phyloP scores from a whole-genome alignment of 768 basidiomycete genomes.

The Tubosaeta sp. region DNA sequence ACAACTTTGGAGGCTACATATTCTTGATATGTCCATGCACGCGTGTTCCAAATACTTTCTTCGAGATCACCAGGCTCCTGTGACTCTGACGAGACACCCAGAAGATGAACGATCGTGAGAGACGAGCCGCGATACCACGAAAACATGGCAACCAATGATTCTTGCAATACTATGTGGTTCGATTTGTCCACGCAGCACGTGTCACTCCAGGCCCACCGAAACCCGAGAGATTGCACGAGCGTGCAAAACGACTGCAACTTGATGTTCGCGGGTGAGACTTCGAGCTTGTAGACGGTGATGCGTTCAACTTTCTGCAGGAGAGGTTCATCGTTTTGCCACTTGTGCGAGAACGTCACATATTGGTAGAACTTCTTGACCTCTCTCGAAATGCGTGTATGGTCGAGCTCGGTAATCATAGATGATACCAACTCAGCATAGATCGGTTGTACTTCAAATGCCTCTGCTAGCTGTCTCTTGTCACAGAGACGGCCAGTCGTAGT shows the following conservation, averaged over 20 bases:
- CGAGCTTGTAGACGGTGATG: not conserved
- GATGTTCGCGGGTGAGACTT: not conserved
- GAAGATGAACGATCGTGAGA: no score
- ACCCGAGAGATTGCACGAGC: not conserved
- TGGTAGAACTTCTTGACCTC: not conserved
- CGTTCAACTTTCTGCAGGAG: not conserved
- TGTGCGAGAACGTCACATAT: constrained; percentile 9
- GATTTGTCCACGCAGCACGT: constrained; percentile 5
- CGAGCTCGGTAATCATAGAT: not conserved
- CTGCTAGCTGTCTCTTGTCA: not conserved
- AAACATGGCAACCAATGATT: constrained; percentile 12
- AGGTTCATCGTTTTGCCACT: no score
- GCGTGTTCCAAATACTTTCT: constrained; percentile 6
- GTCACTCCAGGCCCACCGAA: not conserved
- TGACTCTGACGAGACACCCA: not conserved
- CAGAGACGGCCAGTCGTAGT: constrained; percentile 1
- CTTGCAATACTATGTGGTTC: not conserved
- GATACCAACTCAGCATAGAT: not conserved
- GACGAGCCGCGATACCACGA: constrained; percentile 6
- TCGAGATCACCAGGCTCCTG: not conserved
- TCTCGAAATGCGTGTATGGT: not conserved
- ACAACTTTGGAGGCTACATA: not conserved
- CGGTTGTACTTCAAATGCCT: not conserved
- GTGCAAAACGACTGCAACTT: no score
- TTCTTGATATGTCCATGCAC: constrained; percentile 12